Evolutionary conservation across 805 yeast genomes (phyloP).

Genomic region (Priceomyces medius): DNA sequence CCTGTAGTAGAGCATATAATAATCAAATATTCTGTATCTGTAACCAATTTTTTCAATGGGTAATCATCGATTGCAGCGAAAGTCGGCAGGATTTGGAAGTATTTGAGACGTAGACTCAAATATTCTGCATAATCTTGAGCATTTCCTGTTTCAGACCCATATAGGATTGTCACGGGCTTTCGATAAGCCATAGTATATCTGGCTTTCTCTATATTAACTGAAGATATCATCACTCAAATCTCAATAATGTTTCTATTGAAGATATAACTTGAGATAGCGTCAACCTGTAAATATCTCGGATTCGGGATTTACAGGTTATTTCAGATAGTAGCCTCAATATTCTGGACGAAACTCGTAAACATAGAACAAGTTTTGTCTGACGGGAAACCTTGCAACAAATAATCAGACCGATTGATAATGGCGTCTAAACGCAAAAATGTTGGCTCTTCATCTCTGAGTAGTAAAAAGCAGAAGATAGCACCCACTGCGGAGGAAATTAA

Average conservation of each 20-base stretch:
- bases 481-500: conserved; percentile 24
- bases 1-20: conserved; percentile 88
- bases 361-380: neutral
- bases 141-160: conserved; percentile 93
- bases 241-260: neutral
- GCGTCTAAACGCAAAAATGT: conserved; percentile 22
- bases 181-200: neutral
- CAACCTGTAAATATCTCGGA: neutral
- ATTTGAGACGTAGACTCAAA: conserved; percentile 54
- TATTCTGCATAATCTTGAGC: conserved; percentile 79
- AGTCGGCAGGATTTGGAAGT: conserved; percentile 49
- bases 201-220: neutral
- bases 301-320: neutral
- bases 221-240: neutral
- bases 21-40: conserved; percentile 46
- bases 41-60: conserved; percentile 52
- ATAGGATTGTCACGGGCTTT: conserved; percentile 54
- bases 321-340: neutral
- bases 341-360: conserved; percentile 3
- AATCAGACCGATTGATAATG: conserved; percentile 12
- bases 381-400: neutral
- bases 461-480: conserved; percentile 17
- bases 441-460: conserved; percentile 3
- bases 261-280: neutral
- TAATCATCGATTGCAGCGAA: conserved; percentile 60